These are phyloP conservation scores for Rhododendron williamsianum DNA, from an alignment of 148 eudicot species.

Conservation along the genomic window DNA sequence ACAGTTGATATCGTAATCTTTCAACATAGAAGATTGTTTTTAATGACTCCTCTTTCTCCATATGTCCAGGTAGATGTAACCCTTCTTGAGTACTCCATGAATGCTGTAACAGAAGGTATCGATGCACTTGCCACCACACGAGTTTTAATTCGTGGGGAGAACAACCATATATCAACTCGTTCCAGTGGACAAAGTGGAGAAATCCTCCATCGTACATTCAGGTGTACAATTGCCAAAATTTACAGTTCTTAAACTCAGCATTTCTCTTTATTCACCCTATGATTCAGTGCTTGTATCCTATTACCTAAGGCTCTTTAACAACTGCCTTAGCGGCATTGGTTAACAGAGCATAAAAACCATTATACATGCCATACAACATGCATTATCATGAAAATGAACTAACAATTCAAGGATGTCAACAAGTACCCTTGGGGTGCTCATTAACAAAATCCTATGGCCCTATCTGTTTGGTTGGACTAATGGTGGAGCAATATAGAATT, in stretches of 20 bases:
- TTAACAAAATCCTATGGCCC: neutral
- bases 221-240: constrained; percentile 27
- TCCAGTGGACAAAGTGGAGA: constrained; percentile 43
- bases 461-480: neutral
- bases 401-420: neutral
- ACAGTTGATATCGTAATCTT: neutral
- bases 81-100: constrained; percentile 74
- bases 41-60: constrained; percentile 11
- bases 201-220: constrained; percentile 50
- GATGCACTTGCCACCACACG: constrained; percentile 88
- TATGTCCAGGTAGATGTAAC: constrained; percentile 68
- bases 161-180: constrained; percentile 45
- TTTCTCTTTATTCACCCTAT: neutral
- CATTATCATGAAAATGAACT: neutral
- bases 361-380: neutral
- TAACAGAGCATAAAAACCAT: neutral
- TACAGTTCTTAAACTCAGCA: neutral
- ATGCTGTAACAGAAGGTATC: constrained; percentile 82
- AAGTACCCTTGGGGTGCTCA: neutral
- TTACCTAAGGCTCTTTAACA: neutral
- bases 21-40: neutral
- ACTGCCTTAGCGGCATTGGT: neutral
- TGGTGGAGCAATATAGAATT: neutral
- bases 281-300: neutral
- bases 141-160: constrained; percentile 65